A percentile compares a stretch with the other conserved stretches of the same genome.
phyloP scores from a whole-genome alignment of 345 rosid genomes.

The Psidium guajava region DNA sequence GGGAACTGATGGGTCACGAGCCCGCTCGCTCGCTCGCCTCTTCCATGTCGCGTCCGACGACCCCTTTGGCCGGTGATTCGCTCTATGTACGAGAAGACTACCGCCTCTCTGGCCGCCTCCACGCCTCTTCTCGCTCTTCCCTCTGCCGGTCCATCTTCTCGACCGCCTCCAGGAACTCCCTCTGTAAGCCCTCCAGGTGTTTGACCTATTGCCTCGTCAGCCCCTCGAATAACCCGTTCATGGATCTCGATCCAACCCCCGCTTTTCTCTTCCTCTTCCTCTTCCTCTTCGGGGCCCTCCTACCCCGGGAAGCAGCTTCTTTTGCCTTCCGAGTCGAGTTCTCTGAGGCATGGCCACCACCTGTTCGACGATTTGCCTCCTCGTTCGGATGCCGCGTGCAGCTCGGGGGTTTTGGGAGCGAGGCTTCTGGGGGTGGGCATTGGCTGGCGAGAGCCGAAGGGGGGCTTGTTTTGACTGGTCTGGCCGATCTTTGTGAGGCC shows the following conservation, averaged over 20 bases:
- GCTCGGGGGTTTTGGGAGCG: not conserved
- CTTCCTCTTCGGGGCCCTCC: constrained; percentile 1
- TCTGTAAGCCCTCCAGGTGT: constrained; percentile 35
- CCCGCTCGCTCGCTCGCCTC: not conserved
- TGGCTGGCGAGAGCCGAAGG: not conserved
- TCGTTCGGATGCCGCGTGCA: not conserved
- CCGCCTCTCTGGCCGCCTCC: constrained; percentile 34
- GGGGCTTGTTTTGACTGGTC: not conserved
- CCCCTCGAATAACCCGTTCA: constrained; percentile 18
- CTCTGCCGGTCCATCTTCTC: constrained; percentile 32
- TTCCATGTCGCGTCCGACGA: not conserved
- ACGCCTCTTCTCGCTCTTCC: constrained; percentile 20
- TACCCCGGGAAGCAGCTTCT: not conserved
- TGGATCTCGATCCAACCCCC: constrained; percentile 12
- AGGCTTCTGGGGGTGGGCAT: not conserved
- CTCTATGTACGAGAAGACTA: constrained; percentile 22
- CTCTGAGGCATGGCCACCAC: constrained; percentile 22
- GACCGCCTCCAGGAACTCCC: constrained; percentile 25
- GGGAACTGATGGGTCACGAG: not conserved
- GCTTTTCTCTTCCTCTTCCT: constrained; percentile 25
- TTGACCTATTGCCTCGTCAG: constrained; percentile 31
- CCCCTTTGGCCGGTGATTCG: constrained; percentile 24
- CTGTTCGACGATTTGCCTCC: constrained; percentile 2
- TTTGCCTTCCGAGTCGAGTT: constrained; percentile 10
- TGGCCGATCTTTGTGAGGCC: not conserved